phyloP scores from a whole-genome alignment of 805 yeast genomes.

The Candida xyloterini region DNA sequence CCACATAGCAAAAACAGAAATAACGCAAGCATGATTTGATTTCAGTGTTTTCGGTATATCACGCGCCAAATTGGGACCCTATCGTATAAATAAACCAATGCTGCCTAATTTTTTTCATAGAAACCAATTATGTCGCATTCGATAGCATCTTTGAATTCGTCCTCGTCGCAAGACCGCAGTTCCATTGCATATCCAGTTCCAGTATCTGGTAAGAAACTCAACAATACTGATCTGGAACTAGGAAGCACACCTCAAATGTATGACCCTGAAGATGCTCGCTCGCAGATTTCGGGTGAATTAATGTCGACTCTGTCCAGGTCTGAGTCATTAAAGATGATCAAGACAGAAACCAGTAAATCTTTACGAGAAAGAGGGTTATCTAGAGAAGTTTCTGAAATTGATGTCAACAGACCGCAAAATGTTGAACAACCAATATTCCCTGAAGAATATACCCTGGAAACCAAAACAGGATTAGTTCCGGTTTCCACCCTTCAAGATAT shows the following conservation, averaged over 20 bases:
- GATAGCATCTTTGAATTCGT: constrained; percentile 18
- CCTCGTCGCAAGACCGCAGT: constrained; percentile 15
- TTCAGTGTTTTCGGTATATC: neutral
- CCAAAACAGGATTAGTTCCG: constrained; percentile 84
- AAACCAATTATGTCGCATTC: constrained; percentile 15
- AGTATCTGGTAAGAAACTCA: neutral
- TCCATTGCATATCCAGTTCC: constrained; percentile 2
- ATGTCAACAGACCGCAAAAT: constrained; percentile 51
- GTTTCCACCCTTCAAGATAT: constrained; percentile 64
- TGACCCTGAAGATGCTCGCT: constrained; percentile 47
- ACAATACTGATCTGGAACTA: constrained; percentile 15
- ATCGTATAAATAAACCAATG: neutral
- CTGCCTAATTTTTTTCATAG: neutral
- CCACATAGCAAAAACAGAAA: constrained; percentile 9
- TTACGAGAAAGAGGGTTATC: constrained; percentile 61
- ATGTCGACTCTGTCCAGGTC: constrained; percentile 30
- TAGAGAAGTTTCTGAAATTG: constrained; percentile 51
- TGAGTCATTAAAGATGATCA: constrained; percentile 40
- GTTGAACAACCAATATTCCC: constrained; percentile 76
- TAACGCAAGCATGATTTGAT: constrained; percentile 7
- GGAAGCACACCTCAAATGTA: constrained; percentile 37
- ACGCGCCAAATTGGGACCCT: constrained; percentile 4
- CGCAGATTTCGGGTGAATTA: constrained; percentile 37
- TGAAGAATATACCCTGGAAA: constrained; percentile 87
- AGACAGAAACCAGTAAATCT: constrained; percentile 74